A percentile compares a stretch with the other conserved stretches of the same genome.
Evolutionary conservation across 495 filamentous ascomycete species (phyloP).

Genomic region (Elaphomyces granulatus): DNA sequence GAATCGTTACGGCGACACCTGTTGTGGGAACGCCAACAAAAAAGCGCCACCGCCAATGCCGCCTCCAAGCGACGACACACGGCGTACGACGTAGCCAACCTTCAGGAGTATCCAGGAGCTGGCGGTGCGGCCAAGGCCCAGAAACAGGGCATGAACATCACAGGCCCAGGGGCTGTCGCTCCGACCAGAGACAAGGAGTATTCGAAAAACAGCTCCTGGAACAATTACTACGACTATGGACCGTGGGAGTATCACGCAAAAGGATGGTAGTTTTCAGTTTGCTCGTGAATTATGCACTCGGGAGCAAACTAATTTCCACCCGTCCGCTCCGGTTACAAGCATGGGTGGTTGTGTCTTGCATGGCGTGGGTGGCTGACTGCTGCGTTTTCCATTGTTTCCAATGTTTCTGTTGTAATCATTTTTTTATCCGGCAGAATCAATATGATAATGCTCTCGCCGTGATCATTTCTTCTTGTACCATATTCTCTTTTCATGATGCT

Average conservation of each 20-base stretch:
- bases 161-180: slow-evolving; percentile 2
- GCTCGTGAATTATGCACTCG: too few relatives aligned
- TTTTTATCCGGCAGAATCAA: too few relatives aligned
- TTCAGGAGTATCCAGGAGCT: slow-evolving; percentile 55
- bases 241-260: slow-evolving; percentile 56
- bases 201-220: slow-evolving; percentile 46
- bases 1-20: slow-evolving; percentile 64
- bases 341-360: neutral
- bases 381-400: neutral
- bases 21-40: slow-evolving; percentile 81
- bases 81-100: slow-evolving; percentile 71
- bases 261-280: slow-evolving; percentile 43
- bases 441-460: too few relatives aligned
- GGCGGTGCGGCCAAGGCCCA: slow-evolving; percentile 18
- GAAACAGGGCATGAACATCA: slow-evolving; percentile 5
- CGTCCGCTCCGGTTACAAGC: too few relatives aligned
- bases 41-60: slow-evolving; percentile 74
- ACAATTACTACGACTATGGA: slow-evolving; percentile 50
- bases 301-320: too few relatives aligned
- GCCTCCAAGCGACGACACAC: slow-evolving; percentile 87
- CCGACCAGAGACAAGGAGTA: slow-evolving; percentile 27
- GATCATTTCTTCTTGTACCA: too few relatives aligned
- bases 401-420: neutral
- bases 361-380: neutral
- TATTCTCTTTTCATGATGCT: too few relatives aligned